Percentiles rank a stretch among this genome's conserved stretches.
Evolutionary conservation across 1,284 basidiomycete genomes (phyloP).

Genomic region (Ceratobasidium papillatum): DNA sequence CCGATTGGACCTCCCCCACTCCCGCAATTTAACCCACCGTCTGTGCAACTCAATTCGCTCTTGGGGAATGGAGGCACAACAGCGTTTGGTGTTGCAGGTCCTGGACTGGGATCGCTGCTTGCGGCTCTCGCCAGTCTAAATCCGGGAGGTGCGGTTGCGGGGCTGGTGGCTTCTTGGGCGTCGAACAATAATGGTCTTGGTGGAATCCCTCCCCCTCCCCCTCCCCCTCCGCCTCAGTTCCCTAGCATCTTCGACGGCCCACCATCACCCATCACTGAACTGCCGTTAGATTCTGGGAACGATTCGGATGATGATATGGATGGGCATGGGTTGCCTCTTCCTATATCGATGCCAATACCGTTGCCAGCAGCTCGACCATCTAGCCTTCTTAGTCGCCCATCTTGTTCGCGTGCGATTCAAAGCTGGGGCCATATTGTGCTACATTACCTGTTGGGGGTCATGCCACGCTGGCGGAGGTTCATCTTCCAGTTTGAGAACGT

Average conservation of each 20-base stretch:
- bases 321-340: slow-evolving; percentile 9
- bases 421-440: slow-evolving; percentile 37
- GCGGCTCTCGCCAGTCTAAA: slow-evolving; percentile 18
- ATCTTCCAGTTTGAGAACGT: slow-evolving; percentile 32
- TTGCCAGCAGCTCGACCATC: slow-evolving; percentile 8
- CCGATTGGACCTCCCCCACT: slow-evolving; percentile 13
- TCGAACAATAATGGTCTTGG: slow-evolving; percentile 28
- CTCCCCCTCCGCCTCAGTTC: slow-evolving; percentile 30
- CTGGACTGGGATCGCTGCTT: slow-evolving; percentile 14
- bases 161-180: slow-evolving; percentile 18
- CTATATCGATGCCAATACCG: slow-evolving; percentile 24
- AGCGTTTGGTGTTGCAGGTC: slow-evolving; percentile 8
- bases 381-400: slow-evolving; percentile 3
- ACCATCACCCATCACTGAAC: slow-evolving; percentile 34
- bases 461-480: slow-evolving; percentile 32
- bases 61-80: not conserved
- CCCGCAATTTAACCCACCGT: slow-evolving; percentile 35
- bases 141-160: slow-evolving; percentile 32
- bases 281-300: slow-evolving; percentile 35
- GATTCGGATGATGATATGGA: slow-evolving; percentile 29
- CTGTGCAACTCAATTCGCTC: slow-evolving; percentile 5
- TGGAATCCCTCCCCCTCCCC: not conserved
- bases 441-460: slow-evolving; percentile 32
- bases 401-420: slow-evolving; percentile 18
- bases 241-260: slow-evolving; percentile 33